These are phyloP conservation scores for Alternaria rosae DNA, from an alignment of 2,329 filamentous ascomycete genomes.

Conservation along the genomic window DNA sequence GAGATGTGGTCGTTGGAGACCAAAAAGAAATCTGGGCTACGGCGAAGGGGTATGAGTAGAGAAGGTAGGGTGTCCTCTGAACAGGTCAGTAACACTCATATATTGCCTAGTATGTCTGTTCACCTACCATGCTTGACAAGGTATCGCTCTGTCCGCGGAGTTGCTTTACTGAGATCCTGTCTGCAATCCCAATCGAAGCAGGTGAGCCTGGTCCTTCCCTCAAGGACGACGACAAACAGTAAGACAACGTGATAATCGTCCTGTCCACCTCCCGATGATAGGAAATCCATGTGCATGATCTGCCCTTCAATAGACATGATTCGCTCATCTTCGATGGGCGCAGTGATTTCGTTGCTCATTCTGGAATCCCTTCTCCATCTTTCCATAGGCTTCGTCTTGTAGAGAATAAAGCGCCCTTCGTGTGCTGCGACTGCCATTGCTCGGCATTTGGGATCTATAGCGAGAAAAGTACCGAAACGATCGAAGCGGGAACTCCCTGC, in stretches of 20 bases:
- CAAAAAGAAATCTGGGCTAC: constrained; percentile 53
- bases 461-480: constrained; percentile 70
- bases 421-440: constrained; percentile 73
- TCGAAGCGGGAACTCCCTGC: constrained; percentile 61
- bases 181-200: constrained; percentile 61
- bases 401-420: constrained; percentile 75
- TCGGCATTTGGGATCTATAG: constrained; percentile 75
- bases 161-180: constrained; percentile 51
- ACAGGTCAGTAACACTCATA: constrained; percentile 13
- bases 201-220: constrained; percentile 56
- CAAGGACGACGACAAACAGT: constrained; percentile 64
- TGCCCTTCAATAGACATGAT: constrained; percentile 63
- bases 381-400: constrained; percentile 68
- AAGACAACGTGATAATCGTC: constrained; percentile 77
- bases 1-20: constrained; percentile 48
- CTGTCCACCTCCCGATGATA: constrained; percentile 73
- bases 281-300: constrained; percentile 88
- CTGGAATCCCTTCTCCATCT: constrained; percentile 57
- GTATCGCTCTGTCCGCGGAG: constrained; percentile 36
- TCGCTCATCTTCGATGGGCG: constrained; percentile 66
- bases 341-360: constrained; percentile 53
- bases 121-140: constrained; percentile 37
- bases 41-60: constrained; percentile 52
- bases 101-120: background rate
- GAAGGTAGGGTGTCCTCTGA: constrained; percentile 47